These are phyloP conservation scores for Kodamaea hsintzibuensis DNA, from an alignment of 805 yeast genomes.

Conservation along the genomic window DNA sequence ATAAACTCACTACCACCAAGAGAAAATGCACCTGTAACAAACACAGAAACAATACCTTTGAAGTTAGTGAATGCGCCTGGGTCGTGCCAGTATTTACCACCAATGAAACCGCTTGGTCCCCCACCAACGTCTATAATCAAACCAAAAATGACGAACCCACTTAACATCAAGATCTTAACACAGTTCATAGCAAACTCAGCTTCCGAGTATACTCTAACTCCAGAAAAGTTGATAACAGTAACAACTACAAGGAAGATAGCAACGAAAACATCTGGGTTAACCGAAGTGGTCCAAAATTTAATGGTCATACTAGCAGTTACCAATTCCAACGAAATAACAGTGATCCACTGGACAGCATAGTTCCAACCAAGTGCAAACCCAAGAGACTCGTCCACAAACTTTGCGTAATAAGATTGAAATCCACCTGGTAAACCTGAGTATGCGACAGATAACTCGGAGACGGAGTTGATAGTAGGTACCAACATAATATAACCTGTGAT, in stretches of 20 bases:
- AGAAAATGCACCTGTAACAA: slow-evolving; percentile 34
- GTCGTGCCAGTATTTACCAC: slow-evolving; percentile 34
- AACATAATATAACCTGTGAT: slow-evolving; percentile 27
- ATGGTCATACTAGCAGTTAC: slow-evolving; percentile 29
- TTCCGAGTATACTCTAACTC: slow-evolving; percentile 30
- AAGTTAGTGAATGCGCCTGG: slow-evolving; percentile 31
- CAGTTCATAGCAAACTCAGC: slow-evolving; percentile 32
- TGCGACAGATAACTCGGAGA: slow-evolving; percentile 29
- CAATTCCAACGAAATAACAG: slow-evolving; percentile 28
- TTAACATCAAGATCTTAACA: slow-evolving; percentile 24
- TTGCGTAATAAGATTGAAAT: slow-evolving; percentile 28
- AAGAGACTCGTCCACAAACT: slow-evolving; percentile 37
- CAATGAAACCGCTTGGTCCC: slow-evolving; percentile 31
- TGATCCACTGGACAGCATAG: slow-evolving; percentile 34
- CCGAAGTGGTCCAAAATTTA: slow-evolving; percentile 25
- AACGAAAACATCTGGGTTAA: slow-evolving; percentile 23
- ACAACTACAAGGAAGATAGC: slow-evolving; percentile 25
- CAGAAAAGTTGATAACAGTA: slow-evolving; percentile 24
- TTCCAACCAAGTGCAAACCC: slow-evolving; percentile 43
- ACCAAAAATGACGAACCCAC: slow-evolving; percentile 31
- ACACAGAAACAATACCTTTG: slow-evolving; percentile 32
- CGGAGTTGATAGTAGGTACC: slow-evolving; percentile 29
- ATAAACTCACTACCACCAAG: slow-evolving; percentile 37
- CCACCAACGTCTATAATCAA: slow-evolving; percentile 27
- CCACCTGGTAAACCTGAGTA: slow-evolving; percentile 29